Base-by-base conservation (phyloP, 768 basidiomycete genomes). In the Rhodocollybia butyracea region DNA sequence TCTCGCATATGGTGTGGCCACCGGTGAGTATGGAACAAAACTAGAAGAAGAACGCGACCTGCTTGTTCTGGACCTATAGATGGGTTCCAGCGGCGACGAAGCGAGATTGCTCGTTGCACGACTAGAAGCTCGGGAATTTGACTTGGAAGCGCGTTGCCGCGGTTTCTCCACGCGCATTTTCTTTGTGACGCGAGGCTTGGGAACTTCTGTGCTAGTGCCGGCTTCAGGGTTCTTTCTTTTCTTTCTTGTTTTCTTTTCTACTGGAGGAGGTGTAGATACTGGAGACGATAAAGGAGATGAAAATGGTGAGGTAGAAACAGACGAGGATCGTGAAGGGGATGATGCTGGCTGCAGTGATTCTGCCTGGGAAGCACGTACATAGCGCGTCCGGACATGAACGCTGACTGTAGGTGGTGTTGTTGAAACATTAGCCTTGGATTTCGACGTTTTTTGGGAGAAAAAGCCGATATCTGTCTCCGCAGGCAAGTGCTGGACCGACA, bases 31-130 rank as follows among this genome's bases (percentile, higher is more conserved):
- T 1, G 63, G 29, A 17, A n/a, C 17, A 57, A 84, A 64, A 65
- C 78, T 43, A 0, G 87, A 88, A 0, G 78, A 76, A 0, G 88
- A 89, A 59, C 86, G 85, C 56, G 89, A 89, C 60, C 85, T 71
- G 63, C 81, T 81, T 54, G 67, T 74, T 51, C 81, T 81, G 56
- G 67, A 75, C 53, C 70, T 67, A 56, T 81, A 85, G 30, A 85
- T 81, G n/a, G 80, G 79, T 38, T 83, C 79, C 10, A 77, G 76
- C 27, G 78, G 80, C 3, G 81, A 66, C 0, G 76, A 71, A 46
- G 66, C 51, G 62, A 70, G 54, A 64, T 71, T 31, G 65, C 36
- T 73, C 74, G 43, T 75, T 71, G 59, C 78, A 79, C 27, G 48
- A 50, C 48, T 50, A 22, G 71, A 71, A 12, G 68, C 72, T 58